These are phyloP conservation scores for Debaryomyces nepalensis DNA, from an alignment of 1,139 yeast genomes.

Conservation along the genomic window DNA sequence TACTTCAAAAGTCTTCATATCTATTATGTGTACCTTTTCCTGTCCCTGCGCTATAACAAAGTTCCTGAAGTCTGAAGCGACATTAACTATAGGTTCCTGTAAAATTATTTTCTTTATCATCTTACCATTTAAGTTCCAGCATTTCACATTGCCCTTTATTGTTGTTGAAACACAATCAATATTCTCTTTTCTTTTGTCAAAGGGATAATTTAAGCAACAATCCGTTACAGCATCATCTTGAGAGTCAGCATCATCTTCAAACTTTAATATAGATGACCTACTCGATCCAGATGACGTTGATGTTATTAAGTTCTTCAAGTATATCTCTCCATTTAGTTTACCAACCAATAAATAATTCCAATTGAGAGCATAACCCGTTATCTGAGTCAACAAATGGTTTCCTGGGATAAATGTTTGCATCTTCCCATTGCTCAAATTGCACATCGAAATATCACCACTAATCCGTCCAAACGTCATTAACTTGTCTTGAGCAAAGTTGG, in stretches of 20 bases:
- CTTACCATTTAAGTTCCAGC: conserved; percentile 37
- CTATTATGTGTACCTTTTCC: conserved; percentile 26
- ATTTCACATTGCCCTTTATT: conserved; percentile 27
- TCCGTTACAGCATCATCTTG: conserved; percentile 17
- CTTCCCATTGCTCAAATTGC: conserved; percentile 46
- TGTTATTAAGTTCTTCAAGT: conserved; percentile 38
- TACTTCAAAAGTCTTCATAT: conserved; percentile 23
- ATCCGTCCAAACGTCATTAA: conserved; percentile 38
- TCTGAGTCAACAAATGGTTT: conserved; percentile 25
- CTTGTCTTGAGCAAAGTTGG: conserved; percentile 44
- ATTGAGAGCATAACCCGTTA: conserved; percentile 31
- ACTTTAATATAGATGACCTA: conserved; percentile 26
- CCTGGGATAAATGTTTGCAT: conserved; percentile 48
- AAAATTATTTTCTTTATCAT: conserved; percentile 22
- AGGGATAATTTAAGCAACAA: conserved; percentile 27
- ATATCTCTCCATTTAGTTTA: conserved; percentile 34
- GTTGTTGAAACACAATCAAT: conserved; percentile 37
- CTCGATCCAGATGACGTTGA: conserved; percentile 37
- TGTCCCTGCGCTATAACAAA: conserved; percentile 30
- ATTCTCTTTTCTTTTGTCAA: conserved; percentile 30
- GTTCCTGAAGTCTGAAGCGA: conserved; percentile 38
- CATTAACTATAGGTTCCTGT: conserved; percentile 26
- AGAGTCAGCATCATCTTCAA: conserved; percentile 13
- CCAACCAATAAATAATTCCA: conserved; percentile 43
- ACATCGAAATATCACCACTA: conserved; percentile 43